phyloP scores from a whole-genome alignment of 2,329 filamentous ascomycete genomes.

The Colletotrichum spaethianum region DNA sequence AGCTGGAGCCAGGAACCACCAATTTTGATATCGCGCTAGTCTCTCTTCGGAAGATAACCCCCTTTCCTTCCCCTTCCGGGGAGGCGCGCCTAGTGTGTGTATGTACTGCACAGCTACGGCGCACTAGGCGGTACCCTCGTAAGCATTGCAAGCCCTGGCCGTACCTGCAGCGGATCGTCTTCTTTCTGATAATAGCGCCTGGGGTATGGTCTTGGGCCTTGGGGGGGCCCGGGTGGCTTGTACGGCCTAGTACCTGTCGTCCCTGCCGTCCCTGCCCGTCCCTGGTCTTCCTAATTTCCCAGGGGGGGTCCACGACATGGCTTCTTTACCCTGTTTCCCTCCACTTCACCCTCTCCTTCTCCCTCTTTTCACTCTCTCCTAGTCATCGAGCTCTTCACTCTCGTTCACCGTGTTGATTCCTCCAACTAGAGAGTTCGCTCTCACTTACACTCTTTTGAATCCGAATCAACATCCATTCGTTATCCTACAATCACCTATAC shows the following conservation, averaged over 20 bases:
- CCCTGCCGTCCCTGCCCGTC: conserved; percentile 25
- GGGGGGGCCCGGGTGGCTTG: conserved; percentile 30
- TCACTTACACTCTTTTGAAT: conserved; percentile 43
- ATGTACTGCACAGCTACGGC: conserved; percentile 1
- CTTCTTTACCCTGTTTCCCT: conserved; percentile 41
- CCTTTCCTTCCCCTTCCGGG: conserved; percentile 34
- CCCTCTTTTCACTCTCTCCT: conserved; percentile 36
- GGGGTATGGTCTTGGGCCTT: conserved; percentile 7
- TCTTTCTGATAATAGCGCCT: conserved; percentile 34
- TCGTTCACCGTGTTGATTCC: conserved; percentile 40
- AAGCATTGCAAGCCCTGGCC: conserved; percentile 21
- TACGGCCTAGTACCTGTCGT: conserved; percentile 22
- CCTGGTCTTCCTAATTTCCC: conserved; percentile 38
- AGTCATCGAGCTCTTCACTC: conserved; percentile 37
- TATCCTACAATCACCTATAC: conserved; percentile 25
- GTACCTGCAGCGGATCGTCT: conserved; percentile 39
- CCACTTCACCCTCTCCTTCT: conserved; percentile 39
- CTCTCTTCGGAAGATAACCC: conserved; percentile 3
- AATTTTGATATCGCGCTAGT: conserved; percentile 31
- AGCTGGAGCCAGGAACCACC: conserved; percentile 25
- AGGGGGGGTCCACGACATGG: conserved; percentile 37
- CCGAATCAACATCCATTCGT: conserved; percentile 37
- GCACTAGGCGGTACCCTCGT: conserved; percentile 2
- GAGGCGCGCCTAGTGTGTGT: conserved; percentile 24
- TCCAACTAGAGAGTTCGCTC: conserved; percentile 42